These are phyloP conservation scores for Fulvia fulva DNA, from an alignment of 2,329 filamentous ascomycete genomes.

Conservation along the genomic window DNA sequence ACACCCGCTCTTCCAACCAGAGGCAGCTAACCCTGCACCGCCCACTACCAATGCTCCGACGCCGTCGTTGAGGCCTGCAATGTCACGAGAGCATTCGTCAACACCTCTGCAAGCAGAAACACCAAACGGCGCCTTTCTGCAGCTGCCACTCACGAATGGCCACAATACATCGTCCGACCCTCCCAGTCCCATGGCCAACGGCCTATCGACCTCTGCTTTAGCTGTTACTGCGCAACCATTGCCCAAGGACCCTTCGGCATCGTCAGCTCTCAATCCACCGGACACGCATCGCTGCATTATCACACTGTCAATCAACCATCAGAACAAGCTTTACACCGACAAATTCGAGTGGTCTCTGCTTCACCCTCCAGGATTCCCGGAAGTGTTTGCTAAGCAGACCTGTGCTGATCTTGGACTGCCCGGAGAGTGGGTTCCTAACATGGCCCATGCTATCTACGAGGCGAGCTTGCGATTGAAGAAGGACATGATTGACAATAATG, in stretches of 20 bases:
- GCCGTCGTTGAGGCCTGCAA: constrained; percentile 35
- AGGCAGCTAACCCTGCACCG: constrained; percentile 24
- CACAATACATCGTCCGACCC: constrained; percentile 39
- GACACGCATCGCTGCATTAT: constrained; percentile 94
- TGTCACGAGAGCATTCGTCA: constrained; percentile 50
- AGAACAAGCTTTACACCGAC: constrained; percentile 89
- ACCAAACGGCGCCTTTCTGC: constrained; percentile 23
- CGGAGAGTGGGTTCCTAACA: constrained; percentile 89
- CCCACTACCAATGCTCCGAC: constrained; percentile 29
- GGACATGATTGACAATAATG: constrained; percentile 85
- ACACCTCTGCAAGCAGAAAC: constrained; percentile 36
- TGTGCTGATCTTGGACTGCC: constrained; percentile 86
- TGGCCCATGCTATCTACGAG: constrained; percentile 96
- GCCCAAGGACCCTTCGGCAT: constrained; percentile 25
- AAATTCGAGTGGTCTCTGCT: constrained; percentile 97
- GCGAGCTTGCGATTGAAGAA: constrained; percentile 90
- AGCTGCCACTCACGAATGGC: constrained; percentile 51
- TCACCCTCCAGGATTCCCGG: constrained; percentile 85
- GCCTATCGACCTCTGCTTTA: constrained; percentile 49
- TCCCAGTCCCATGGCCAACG: constrained; percentile 44
- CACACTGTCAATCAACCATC: constrained; percentile 82
- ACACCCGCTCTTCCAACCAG: constrained; percentile 82
- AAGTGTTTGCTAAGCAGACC: constrained; percentile 86
- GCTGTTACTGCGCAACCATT: constrained; percentile 67
- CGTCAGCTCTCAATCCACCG: constrained; percentile 74